Evolutionary conservation across 805 yeast species (phyloP).

Genomic region (Schwanniomyces vanrijiae): DNA sequence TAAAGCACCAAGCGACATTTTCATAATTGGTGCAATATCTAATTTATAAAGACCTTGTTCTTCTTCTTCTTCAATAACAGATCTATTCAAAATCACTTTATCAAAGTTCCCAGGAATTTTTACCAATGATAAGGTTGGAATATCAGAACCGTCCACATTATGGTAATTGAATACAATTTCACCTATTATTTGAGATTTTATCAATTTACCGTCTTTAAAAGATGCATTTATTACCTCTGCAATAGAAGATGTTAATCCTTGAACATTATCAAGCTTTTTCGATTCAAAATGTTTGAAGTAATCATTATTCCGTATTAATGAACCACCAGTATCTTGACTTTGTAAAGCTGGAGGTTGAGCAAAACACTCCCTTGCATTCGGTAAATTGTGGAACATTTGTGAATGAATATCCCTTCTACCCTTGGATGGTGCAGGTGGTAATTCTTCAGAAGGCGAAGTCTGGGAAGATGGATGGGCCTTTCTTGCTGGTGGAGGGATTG

Average conservation of each 20-base stretch:
- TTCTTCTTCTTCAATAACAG: constrained; percentile 28
- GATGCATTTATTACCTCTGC: constrained; percentile 84
- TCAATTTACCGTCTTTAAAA: constrained; percentile 64
- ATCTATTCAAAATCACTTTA: constrained; percentile 43
- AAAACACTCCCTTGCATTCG: constrained; percentile 36
- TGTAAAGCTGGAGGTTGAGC: constrained; percentile 20
- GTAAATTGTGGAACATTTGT: constrained; percentile 46
- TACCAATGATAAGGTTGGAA: constrained; percentile 29
- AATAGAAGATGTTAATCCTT: constrained; percentile 77
- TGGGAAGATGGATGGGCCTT: constrained; percentile 31
- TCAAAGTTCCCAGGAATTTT: constrained; percentile 50
- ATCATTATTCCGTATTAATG: constrained; percentile 22
- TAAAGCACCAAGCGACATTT: constrained; percentile 76
- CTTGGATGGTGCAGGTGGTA: constrained; percentile 23
- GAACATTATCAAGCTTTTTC: constrained; percentile 43
- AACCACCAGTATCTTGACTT: constrained; percentile 42
- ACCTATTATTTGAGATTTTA: constrained; percentile 68
- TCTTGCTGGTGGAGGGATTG: constrained; percentile 58
- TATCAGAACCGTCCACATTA: constrained; percentile 10
- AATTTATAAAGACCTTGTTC: constrained; percentile 36
- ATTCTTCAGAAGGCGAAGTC: constrained; percentile 13
- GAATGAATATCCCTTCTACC: constrained; percentile 45
- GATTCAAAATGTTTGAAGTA: constrained; percentile 23
- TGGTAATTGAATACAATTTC: constrained; percentile 82
- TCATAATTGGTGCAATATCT: constrained; percentile 50